Base-by-base conservation (phyloP, 2,329 filamentous ascomycete species). In the Mollisiaceae sp. region DNA sequence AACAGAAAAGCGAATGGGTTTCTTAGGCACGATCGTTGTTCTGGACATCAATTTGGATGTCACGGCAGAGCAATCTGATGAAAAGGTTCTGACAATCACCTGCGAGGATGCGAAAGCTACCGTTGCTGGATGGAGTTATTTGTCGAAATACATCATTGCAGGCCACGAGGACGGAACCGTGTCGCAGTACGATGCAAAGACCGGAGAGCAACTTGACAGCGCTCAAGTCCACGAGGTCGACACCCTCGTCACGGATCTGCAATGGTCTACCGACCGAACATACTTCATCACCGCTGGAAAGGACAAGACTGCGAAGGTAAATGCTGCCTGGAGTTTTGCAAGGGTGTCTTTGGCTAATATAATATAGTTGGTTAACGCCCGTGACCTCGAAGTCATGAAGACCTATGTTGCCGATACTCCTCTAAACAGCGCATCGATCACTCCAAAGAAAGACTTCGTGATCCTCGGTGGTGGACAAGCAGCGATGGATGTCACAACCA, bases 231-330 rank as follows among this genome's bases (percentile, higher is more conserved):
- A 99, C 82, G 94, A 97, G 80, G 89, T 90, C 75, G 90, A 92
- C 82, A 82, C 85, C 76, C 85, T 63, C 38, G 71, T 99, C 75
- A 95, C 92, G 75, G 95, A 99, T 79, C 87, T 99, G 67, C 95
- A 99, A 82, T 98, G 95, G 91, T 90, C 93, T 63, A 80, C 88
- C 62, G 95, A 99, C 84, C 89, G 94, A 74, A 97, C 94, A 75
- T 97, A 97, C 83, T 98, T 98, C 84, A 95, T 99, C 83, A 99
- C 95, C 65, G 91, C 95, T 65, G 95, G 91, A 77, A 98, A 97
- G 85, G 95, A 99, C 86, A 99, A 99, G 87, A 91, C 91, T 56
- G 91, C 95, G 72, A 97, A 97, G 86, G 90, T 92, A 83, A 41
- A 27, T 47, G 20, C 20, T 36, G 32, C 15, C 22, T 22, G 20